phyloP scores from a whole-genome alignment of 768 basidiomycete species.

The Candolleomyces eurysporus region DNA sequence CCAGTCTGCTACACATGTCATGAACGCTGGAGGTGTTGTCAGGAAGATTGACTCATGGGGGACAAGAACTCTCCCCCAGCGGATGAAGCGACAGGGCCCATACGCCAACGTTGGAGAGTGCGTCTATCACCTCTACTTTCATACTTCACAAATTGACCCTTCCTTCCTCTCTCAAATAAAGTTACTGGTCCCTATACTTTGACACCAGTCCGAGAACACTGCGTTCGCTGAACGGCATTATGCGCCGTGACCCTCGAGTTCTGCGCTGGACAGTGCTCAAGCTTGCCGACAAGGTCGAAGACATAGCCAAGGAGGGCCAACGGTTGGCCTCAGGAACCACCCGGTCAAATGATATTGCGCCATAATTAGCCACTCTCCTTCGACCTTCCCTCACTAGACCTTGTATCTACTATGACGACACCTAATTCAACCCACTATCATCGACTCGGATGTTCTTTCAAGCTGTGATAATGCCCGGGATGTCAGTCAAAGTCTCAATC shows the following conservation, averaged over 20 bases:
- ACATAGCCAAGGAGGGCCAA: constrained; percentile 55
- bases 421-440: constrained; percentile 10
- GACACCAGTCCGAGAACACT: constrained; percentile 79
- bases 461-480: constrained; percentile 11
- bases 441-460: background rate
- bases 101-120: constrained; percentile 71
- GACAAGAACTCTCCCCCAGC: constrained; percentile 66
- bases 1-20: constrained; percentile 67
- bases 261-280: constrained; percentile 82
- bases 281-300: constrained; percentile 69
- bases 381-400: constrained; percentile 3
- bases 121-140: constrained; percentile 32
- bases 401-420: constrained; percentile 13
- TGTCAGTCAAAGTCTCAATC: constrained; percentile 27
- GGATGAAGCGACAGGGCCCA: constrained; percentile 63
- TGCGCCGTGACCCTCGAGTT: constrained; percentile 80
- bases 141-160: background rate
- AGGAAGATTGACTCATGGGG: constrained; percentile 78
- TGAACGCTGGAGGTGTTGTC: constrained; percentile 78
- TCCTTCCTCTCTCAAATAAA: constrained; percentile 32
- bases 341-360: background rate
- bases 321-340: constrained; percentile 33
- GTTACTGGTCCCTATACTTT: constrained; percentile 91
- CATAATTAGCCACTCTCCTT: background rate
- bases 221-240: constrained; percentile 57